These are phyloP conservation scores for Tausonia pullulans DNA, from an alignment of 1,284 basidiomycete species.

Conservation along the genomic window DNA sequence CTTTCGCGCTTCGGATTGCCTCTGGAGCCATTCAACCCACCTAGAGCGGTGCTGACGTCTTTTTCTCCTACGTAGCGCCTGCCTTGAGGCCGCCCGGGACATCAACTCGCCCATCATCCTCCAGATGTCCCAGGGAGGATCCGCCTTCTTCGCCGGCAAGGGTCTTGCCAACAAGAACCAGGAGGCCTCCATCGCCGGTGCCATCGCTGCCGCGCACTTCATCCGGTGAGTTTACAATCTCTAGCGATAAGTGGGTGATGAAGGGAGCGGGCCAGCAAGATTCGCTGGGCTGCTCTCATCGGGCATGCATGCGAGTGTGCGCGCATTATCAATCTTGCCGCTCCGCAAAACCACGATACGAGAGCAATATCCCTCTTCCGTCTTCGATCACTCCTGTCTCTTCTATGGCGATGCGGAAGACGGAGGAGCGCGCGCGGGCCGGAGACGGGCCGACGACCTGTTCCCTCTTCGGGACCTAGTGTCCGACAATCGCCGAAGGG, in stretches of 20 bases:
- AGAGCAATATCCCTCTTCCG: background rate
- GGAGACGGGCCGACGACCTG: no score
- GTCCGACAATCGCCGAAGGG: background rate
- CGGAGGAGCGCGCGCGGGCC: no score
- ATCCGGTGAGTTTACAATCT: slow-evolving; percentile 43
- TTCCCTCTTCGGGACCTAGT: no score
- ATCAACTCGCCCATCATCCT: slow-evolving; percentile 96
- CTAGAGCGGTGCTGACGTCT: slow-evolving; percentile 11
- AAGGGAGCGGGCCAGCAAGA: no score
- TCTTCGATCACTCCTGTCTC: background rate
- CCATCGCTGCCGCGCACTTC: slow-evolving; percentile 86
- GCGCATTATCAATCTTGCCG: no score
- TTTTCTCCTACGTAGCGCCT: slow-evolving; percentile 79
- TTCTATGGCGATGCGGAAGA: no score
- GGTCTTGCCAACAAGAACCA: slow-evolving; percentile 83
- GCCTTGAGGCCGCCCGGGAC: slow-evolving; percentile 78
- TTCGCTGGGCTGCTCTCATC: no score
- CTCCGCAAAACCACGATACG: no score
- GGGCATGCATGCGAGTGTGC: no score
- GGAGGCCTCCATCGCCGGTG: slow-evolving; percentile 89
- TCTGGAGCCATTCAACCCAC: background rate
- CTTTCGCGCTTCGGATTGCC: background rate
- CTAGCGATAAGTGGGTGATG: no score
- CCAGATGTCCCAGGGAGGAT: slow-evolving; percentile 94
- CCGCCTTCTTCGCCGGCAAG: slow-evolving; percentile 95